Evolutionary conservation across 2,329 filamentous ascomycete species (phyloP).

Genomic region (Chaetomiaceae sp.): DNA sequence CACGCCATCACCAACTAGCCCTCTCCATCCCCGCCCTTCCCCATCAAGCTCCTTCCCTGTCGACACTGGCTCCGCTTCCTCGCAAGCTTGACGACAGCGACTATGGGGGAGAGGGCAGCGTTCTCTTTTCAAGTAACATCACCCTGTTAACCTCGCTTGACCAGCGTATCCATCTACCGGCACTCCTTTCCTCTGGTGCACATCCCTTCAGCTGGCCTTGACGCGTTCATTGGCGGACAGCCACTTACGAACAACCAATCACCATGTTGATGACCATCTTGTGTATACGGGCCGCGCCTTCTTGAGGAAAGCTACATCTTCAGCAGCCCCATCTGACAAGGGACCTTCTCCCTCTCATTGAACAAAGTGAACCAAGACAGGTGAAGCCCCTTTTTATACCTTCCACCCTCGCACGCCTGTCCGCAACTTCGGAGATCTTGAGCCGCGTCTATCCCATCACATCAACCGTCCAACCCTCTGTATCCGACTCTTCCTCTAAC

Average conservation of each 20-base stretch:
- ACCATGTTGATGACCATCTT: slow-evolving; percentile 41
- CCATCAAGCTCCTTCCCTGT: slow-evolving; percentile 24
- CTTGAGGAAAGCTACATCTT: slow-evolving; percentile 30
- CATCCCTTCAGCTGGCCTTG: slow-evolving; percentile 28
- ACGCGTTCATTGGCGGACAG: slow-evolving; percentile 40
- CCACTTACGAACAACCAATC: slow-evolving; percentile 39
- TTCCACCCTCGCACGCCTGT: slow-evolving; percentile 20
- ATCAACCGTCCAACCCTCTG: slow-evolving; percentile 6
- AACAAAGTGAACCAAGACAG: no score
- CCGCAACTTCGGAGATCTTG: slow-evolving; percentile 3
- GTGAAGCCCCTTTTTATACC: slow-evolving; percentile 31
- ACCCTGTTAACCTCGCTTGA: slow-evolving; percentile 37
- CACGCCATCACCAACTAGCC: slow-evolving; percentile 22
- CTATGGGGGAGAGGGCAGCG: slow-evolving; percentile 36
- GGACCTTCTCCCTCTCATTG: slow-evolving; percentile 33
- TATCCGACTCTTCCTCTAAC: neutral
- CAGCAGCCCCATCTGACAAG: slow-evolving; percentile 16
- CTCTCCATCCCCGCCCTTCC: slow-evolving; percentile 14
- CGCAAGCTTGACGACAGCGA: slow-evolving; percentile 36
- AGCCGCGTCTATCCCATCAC: neutral
- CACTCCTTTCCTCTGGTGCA: slow-evolving; percentile 31
- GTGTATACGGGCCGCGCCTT: slow-evolving; percentile 41
- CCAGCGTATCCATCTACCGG: slow-evolving; percentile 37
- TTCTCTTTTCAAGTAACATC: slow-evolving; percentile 34
- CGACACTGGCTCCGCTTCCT: slow-evolving; percentile 5